Base-by-base conservation (phyloP, 1,284 basidiomycete genomes). In the Trametes sp. region DNA sequence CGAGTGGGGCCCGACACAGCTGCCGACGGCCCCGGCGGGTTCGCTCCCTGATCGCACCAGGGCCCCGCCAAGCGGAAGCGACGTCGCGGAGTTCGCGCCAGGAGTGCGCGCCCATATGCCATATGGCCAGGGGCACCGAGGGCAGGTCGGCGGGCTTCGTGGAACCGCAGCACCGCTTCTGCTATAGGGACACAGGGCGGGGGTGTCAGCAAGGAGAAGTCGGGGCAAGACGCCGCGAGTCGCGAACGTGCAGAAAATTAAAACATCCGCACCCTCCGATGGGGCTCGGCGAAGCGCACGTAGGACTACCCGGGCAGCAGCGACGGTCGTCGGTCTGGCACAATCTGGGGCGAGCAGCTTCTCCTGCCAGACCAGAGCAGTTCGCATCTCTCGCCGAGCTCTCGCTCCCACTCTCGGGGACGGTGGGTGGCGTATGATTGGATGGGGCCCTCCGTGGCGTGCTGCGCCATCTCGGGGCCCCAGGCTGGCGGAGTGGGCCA, bases 191-290 rank as follows among this genome's bases (percentile, higher is more conserved):
- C 8, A 33, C 48, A 50, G n/a, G 16, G 29, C 29, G 29, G 21
- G 21, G 21, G 21, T 2, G 41, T 36, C 35, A 36, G 35, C 35
- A 13, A 36, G 31, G 48, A 29, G 28, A 49, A 31, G 11, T 28
- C 13, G 6, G 46, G 28, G 26, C n/a, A 16, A 49, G 46, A 28
- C n/a, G 26, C 26, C 28, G n/a, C 28, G 24, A 28, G 14, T 26
- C 11, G 23, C 6, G 45, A 26, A 26, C n/a, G 21, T 24, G 41
- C 41, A 3, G 41, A 7, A 9, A 14, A 6, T 29, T 10, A 48
- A 48, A 26, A 29, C 45, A 28, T 28, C 45, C 45, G 45, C 45
- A 29, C n/a, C n/a, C 45, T 48, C 45, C 45, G 45, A 48, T 28
- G 19, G 45, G 16, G 45, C 14, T 48, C 24, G 45, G 45, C 28